Evolutionary conservation across 768 basidiomycete species (phyloP), one percentile per base, ranked within the genome.

Genomic region (Melanogaster broomeanus): DNA sequence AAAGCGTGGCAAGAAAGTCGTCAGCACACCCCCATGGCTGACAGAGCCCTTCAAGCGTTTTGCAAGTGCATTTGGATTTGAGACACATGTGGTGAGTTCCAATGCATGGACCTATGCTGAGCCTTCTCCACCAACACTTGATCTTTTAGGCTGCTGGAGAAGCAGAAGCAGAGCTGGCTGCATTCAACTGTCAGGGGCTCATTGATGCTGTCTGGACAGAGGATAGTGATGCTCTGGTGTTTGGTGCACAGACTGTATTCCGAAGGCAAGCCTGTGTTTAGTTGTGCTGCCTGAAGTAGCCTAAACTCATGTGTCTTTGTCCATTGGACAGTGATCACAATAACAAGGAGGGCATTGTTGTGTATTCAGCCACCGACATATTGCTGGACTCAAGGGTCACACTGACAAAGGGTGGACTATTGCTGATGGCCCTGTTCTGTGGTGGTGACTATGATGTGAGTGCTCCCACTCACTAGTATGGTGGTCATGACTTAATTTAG

Each of bases 41-140:
- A 60, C 52, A 4, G 25, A 45, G 13, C 64, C 53, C 13, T 56
- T 72, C 37, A 45, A 64, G 44, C 53, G 65, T 31, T 50, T 81
- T 15, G 55, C 77, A 10, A 58, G 71, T 18, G 68, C 66, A 0
- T 80, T 77, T 51, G 77, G 77, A 3, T 75, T 74, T 39, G 66
- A 71, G 44, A 68, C 62, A 58, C 52, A 63, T 45, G 51, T n/a
- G 30, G 68, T 65, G 42, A 33, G 55, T 49, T 8, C 9, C 28
- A 30, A 30, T 11, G 9, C 28, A 30, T 30, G 9, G 11, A 30
- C 9, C 28, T 9, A 11, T 30, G 9, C 28, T 30, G 28, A 30
- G 28, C 11, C 28, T 30, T 30, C 28, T 30, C 28, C 8, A 11
- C 28, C 28, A 30, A 30, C 9, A 11, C 8, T 30, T 11, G 8